These are phyloP conservation scores for Evernia prunastri DNA, from an alignment of 495 filamentous ascomycete genomes.

Conservation along the genomic window DNA sequence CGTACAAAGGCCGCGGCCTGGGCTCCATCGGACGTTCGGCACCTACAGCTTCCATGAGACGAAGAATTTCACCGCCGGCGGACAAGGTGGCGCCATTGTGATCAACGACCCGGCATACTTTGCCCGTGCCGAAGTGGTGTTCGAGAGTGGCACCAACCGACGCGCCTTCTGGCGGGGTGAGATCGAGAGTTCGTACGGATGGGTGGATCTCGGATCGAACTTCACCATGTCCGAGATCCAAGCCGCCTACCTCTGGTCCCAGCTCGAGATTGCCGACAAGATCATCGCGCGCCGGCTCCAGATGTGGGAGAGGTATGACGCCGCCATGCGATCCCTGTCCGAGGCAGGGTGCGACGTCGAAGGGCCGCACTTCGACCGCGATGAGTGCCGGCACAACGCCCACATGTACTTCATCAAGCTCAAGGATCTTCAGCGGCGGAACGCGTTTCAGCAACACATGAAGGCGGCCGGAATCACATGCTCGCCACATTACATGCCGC, in stretches of 20 bases:
- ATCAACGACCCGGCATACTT: slow-evolving; percentile 22
- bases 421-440: no score
- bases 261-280: slow-evolving; percentile 21
- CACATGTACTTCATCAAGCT: slow-evolving; percentile 24
- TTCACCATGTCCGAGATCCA: slow-evolving; percentile 24
- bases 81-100: slow-evolving; percentile 24
- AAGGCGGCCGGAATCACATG: slow-evolving; percentile 2
- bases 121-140: slow-evolving; percentile 21
- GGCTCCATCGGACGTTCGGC: slow-evolving; percentile 24
- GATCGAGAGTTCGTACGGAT: slow-evolving; percentile 20
- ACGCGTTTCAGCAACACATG: no score
- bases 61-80: slow-evolving; percentile 28
- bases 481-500: slow-evolving; percentile 24
- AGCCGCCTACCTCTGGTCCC: slow-evolving; percentile 26
- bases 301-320: slow-evolving; percentile 5
- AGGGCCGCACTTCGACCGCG: slow-evolving; percentile 9
- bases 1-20: slow-evolving; percentile 16
- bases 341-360: neutral
- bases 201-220: slow-evolving; percentile 23
- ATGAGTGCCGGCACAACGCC: slow-evolving; percentile 18
- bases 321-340: slow-evolving; percentile 9
- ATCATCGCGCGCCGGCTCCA: slow-evolving; percentile 18
- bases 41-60: slow-evolving; percentile 30
- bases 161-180: slow-evolving; percentile 25
- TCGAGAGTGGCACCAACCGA: slow-evolving; percentile 27